Evolutionary conservation across 1,284 basidiomycete genomes (phyloP), one percentile per base, ranked within the genome.

Genomic region (Ceratobasidium sp.): DNA sequence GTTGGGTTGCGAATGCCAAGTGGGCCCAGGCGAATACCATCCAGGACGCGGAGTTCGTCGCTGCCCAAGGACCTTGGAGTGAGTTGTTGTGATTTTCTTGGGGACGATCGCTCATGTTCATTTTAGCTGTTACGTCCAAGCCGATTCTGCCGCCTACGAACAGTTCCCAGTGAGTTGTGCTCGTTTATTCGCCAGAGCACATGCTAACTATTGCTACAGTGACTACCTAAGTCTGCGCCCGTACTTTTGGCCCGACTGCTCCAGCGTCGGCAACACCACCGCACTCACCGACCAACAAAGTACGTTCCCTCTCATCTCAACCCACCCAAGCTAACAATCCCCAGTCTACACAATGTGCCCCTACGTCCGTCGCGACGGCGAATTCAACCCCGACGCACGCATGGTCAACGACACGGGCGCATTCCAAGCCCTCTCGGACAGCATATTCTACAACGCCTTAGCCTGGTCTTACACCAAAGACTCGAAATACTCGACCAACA

Each of bases 51-150:
- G 82, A 84, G 32, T 81, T 82, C 43, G 83, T 85, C 15, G 86
- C 87, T 15, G 79, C 81, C 29, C 79, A 84, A 13, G 88, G 89
- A 9, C 89, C 89, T 32, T 90, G 88, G 89, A 86, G 89, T 89
- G 76, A 78, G 87, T 84, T 54, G 22, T 56, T 13, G 2, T 25
- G 9, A 32, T 25, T 40, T 54, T 8, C 19, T 25, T 34, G 17
- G 32, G 25, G 56, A 22, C 59, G 40, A 46, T 37, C 7, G 19
- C 7, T 49, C 15, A 51, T 46, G 40, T 71, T 40, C 40, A 19
- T 51, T 64, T 56, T 49, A 75, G 71, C 75, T 49, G 76, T 79
- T 9, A 77, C 77, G 64, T 49, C 44, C 77, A 76, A 78, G 86
- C 87, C 56, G 84, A 84, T 56, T 40, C 71, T 79, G n/a, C 76